Percentiles rank a stretch among this genome's conserved stretches.
phyloP scores from a whole-genome alignment of 345 rosid genomes.

The Gossypium longicalyx region DNA sequence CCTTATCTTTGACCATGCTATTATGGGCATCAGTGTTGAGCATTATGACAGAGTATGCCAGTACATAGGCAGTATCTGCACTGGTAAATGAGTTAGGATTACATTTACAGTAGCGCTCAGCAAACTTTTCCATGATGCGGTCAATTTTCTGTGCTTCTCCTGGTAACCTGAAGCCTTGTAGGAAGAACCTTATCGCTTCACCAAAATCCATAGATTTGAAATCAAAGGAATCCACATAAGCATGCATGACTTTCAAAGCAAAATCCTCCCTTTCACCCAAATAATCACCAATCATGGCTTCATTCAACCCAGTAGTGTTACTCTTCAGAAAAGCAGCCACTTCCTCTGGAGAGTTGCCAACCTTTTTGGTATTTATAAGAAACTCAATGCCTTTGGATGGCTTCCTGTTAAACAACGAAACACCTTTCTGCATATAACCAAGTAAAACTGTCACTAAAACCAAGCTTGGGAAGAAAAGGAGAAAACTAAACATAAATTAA shows the following conservation, averaged over 20 bases:
- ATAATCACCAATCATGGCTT: conserved; percentile 90
- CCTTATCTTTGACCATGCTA: conserved; percentile 96
- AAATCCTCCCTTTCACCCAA: conserved; percentile 96
- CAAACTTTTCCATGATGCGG: conserved; percentile 97
- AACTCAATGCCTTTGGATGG: conserved; percentile 93
- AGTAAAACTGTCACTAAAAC: conserved; percentile 28
- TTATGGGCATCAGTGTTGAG: conserved; percentile 98
- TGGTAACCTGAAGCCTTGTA: conserved; percentile 85
- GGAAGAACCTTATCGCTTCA: conserved; percentile 87
- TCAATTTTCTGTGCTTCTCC: conserved; percentile 99
- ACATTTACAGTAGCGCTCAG: conserved; percentile 95
- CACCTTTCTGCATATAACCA: conserved; percentile 75
- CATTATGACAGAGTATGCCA: conserved; percentile 95
- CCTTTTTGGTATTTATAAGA: conserved; percentile 61
- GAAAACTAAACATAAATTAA: background rate
- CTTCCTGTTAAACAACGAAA: conserved; percentile 77
- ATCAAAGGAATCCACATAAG: conserved; percentile 88
- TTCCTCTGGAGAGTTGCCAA: conserved; percentile 80
- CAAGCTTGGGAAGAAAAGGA: background rate
- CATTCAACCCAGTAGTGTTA: conserved; percentile 61
- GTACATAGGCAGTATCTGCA: conserved; percentile 97
- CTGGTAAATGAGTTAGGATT: conserved; percentile 86
- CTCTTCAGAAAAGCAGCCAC: conserved; percentile 72
- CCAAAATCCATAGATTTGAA: conserved; percentile 86
- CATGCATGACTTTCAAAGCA: conserved; percentile 89